phyloP scores from a whole-genome alignment of 108 stramenopile genomes.

The Nannochloropsis salina region DNA sequence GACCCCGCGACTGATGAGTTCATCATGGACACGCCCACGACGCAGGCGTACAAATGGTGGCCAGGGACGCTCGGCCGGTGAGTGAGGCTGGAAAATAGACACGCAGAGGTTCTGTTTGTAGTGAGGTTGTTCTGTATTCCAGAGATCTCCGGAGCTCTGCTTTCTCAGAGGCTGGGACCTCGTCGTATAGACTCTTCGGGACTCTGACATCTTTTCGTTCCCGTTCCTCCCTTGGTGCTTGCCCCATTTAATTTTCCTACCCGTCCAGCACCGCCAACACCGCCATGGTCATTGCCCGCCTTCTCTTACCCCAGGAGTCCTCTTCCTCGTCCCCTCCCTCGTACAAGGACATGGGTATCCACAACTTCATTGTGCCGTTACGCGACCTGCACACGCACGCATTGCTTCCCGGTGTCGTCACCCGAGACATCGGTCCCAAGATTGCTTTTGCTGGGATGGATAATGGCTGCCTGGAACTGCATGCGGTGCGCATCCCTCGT shows the following conservation, averaged over 20 bases:
- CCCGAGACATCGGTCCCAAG: slow-evolving; percentile 87
- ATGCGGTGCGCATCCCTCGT: slow-evolving; percentile 74
- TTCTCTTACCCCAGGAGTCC: slow-evolving; percentile 65
- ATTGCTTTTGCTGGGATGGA: slow-evolving; percentile 90
- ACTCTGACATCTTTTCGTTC: too few species aligned
- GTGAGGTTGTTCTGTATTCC: too few species aligned
- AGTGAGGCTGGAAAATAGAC: not conserved
- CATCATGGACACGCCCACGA: slow-evolving; percentile 69
- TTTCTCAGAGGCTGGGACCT: too few species aligned
- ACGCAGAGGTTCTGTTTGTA: too few species aligned
- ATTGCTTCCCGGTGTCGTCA: slow-evolving; percentile 71
- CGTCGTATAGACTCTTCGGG: too few species aligned
- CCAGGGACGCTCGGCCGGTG: slow-evolving; percentile 72
- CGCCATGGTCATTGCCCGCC: slow-evolving; percentile 85
- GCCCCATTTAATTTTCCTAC: not conserved
- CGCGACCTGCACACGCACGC: slow-evolving; percentile 66
- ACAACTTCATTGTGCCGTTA: slow-evolving; percentile 88
- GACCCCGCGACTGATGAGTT: slow-evolving; percentile 66
- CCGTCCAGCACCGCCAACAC: slow-evolving; percentile 68
- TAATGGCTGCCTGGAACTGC: slow-evolving; percentile 83
- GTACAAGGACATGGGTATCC: slow-evolving; percentile 66
- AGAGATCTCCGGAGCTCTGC: too few species aligned
- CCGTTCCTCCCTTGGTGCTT: not conserved
- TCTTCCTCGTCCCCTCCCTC: not conserved
- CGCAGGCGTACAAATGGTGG: slow-evolving; percentile 83